Conservation (phyloP, 1,139 yeast genomes). For the Candida neerlandica region DNA sequence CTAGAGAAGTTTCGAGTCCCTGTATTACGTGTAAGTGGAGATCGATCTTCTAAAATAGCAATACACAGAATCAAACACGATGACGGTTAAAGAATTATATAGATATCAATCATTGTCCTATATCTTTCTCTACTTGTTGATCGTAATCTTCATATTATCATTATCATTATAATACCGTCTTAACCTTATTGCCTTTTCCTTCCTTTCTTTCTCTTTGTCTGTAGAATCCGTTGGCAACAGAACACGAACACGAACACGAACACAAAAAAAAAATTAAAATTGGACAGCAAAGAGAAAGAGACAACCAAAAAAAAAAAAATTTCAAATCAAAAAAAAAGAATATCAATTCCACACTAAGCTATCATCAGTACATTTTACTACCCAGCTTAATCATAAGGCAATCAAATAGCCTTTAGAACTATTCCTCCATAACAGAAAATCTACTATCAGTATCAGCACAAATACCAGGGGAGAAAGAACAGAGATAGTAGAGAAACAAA, state of each 20-base stretch:
- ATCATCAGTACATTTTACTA: neutral
- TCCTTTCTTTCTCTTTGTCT: neutral
- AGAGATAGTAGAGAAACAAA: neutral
- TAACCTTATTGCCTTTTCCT: neutral
- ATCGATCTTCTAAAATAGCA: no score
- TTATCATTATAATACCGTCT: no score
- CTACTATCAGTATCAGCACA: neutral
- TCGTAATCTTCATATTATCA: no score
- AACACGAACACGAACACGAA: neutral
- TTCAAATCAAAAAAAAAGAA: conserved; percentile 1
- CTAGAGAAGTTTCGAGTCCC: no score
- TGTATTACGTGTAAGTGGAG: no score
- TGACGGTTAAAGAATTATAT: no score
- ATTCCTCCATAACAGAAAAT: neutral
- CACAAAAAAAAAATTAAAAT: neutral
- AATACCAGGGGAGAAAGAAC: neutral
- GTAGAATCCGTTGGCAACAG: neutral
- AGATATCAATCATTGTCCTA: no score
- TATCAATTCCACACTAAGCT: neutral
- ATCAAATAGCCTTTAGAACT: no score
- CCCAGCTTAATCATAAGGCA: neutral
- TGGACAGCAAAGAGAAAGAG: conserved; percentile 1
- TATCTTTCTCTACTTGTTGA: no score
- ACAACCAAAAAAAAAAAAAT: neutral
- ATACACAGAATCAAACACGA: no score